Evolutionary conservation across 306 rosid genomes (phyloP).

Genomic region (Cucurbita pepo): DNA sequence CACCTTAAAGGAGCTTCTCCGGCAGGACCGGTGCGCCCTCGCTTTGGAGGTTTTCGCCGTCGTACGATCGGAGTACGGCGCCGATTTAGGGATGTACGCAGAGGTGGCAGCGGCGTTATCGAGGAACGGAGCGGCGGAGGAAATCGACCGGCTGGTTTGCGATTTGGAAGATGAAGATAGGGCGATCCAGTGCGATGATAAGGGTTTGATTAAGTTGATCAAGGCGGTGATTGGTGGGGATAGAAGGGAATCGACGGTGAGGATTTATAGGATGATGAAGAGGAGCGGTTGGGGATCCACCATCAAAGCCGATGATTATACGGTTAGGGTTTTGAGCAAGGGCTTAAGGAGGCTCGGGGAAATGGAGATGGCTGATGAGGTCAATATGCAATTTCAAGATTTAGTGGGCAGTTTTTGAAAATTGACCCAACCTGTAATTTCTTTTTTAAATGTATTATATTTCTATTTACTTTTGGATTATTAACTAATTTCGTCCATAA

Average conservation of each 20-base stretch:
- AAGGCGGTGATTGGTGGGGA: slow-evolving; percentile 46
- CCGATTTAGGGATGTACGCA: slow-evolving; percentile 37
- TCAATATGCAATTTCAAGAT: slow-evolving; percentile 16
- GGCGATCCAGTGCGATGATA: slow-evolving; percentile 24
- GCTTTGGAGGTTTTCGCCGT: slow-evolving; percentile 51
- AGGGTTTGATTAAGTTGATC: slow-evolving; percentile 42
- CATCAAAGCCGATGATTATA: slow-evolving; percentile 38
- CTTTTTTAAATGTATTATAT: too few relatives aligned
- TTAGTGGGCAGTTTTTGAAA: not conserved
- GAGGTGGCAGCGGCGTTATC: slow-evolving; percentile 36
- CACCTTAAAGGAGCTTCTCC: slow-evolving; percentile 62
- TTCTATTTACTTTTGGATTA: not conserved
- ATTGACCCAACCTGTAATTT: not conserved
- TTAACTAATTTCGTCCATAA: too few relatives aligned
- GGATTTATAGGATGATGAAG: slow-evolving; percentile 58
- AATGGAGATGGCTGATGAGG: slow-evolving; percentile 21
- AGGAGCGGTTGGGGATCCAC: slow-evolving; percentile 38
- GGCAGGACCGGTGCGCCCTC: slow-evolving; percentile 51
- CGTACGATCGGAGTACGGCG: slow-evolving; percentile 53
- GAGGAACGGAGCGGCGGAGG: slow-evolving; percentile 25
- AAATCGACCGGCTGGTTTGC: slow-evolving; percentile 42
- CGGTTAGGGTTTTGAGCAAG: slow-evolving; percentile 43
- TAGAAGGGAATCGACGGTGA: slow-evolving; percentile 59
- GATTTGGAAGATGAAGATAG: slow-evolving; percentile 24
- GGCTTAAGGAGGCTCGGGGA: slow-evolving; percentile 58